Conservation (phyloP, 1,284 basidiomycete genomes). For the Malassezia caprae region DNA sequence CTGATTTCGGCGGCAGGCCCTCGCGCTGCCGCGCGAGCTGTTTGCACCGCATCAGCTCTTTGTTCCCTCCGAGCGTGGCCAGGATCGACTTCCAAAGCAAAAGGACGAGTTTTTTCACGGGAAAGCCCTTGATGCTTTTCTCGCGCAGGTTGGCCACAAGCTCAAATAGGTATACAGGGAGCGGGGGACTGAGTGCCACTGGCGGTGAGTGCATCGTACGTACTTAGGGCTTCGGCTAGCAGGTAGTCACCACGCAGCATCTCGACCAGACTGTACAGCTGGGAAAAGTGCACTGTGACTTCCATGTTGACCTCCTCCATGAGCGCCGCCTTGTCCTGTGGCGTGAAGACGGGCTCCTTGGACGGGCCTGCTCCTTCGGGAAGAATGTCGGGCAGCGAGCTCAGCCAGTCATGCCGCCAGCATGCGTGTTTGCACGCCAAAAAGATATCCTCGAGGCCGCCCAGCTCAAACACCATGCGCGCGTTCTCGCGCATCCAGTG, state of each 20-base stretch:
- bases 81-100: conserved; percentile 91
- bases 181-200: conserved; percentile 69
- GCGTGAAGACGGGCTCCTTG: conserved; percentile 30
- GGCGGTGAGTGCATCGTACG: background rate
- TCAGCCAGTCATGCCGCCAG: conserved; percentile 64
- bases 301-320: conserved; percentile 47
- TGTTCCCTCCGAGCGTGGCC: conserved; percentile 80
- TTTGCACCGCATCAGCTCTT: conserved; percentile 74
- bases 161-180: conserved; percentile 84
- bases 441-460: conserved; percentile 73
- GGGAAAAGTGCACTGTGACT: conserved; percentile 41
- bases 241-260: conserved; percentile 34
- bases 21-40: conserved; percentile 69
- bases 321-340: conserved; percentile 40
- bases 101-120: conserved; percentile 62
- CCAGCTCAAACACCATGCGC: conserved; percentile 69
- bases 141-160: conserved; percentile 81
- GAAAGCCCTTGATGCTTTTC: conserved; percentile 72
- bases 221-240: conserved; percentile 38
- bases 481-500: conserved; percentile 94
- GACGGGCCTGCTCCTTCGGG: conserved; percentile 16
- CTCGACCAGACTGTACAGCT: conserved; percentile 47
- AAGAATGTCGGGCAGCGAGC: conserved; percentile 41
- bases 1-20: conserved; percentile 43
- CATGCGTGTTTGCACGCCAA: conserved; percentile 81